These are phyloP conservation scores for Exutisphaerella laricina DNA, from an alignment of 2,329 filamentous ascomycete species.

Conservation along the genomic window DNA sequence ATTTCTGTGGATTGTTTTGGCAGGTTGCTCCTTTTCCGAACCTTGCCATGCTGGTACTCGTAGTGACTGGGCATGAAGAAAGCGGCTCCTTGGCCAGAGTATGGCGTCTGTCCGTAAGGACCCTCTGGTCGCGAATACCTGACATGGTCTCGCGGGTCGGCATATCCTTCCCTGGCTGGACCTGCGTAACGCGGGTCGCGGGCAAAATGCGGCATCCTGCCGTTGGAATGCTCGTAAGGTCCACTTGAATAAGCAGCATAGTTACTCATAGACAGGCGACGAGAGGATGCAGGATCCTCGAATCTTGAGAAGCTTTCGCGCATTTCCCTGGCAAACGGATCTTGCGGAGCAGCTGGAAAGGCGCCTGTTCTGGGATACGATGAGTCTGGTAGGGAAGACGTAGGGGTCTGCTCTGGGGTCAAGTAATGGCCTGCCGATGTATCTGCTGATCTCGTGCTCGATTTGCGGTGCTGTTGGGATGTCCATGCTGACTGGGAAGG, in stretches of 20 bases:
- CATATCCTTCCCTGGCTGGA: constrained; percentile 10
- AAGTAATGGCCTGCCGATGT: constrained; percentile 16
- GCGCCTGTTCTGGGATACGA: constrained; percentile 15
- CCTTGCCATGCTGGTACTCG: constrained; percentile 35
- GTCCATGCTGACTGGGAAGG: constrained; percentile 14
- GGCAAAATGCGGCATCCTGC: constrained; percentile 9
- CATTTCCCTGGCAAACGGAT: constrained; percentile 21
- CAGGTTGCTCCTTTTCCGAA: constrained; percentile 35
- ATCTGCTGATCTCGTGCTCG: constrained; percentile 10
- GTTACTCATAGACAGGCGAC: constrained; percentile 17
- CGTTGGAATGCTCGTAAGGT: constrained; percentile 16
- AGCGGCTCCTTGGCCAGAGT: constrained; percentile 19
- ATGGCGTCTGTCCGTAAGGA: constrained; percentile 16
- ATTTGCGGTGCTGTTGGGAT: constrained; percentile 8
- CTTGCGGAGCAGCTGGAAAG: constrained; percentile 13
- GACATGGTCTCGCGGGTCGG: constrained; percentile 14
- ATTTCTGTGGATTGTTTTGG: constrained; percentile 37
- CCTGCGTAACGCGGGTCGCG: constrained; percentile 11
- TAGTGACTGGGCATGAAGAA: constrained; percentile 34
- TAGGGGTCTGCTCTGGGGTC: constrained; percentile 22
- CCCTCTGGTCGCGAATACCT: constrained; percentile 17
- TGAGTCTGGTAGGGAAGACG: constrained; percentile 17
- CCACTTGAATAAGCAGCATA: constrained; percentile 17
- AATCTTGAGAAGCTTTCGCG: constrained; percentile 18
- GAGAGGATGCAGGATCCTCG: constrained; percentile 12